These are phyloP conservation scores for Datisca glomerata DNA, from an alignment of 306 rosid species.

Conservation along the genomic window DNA sequence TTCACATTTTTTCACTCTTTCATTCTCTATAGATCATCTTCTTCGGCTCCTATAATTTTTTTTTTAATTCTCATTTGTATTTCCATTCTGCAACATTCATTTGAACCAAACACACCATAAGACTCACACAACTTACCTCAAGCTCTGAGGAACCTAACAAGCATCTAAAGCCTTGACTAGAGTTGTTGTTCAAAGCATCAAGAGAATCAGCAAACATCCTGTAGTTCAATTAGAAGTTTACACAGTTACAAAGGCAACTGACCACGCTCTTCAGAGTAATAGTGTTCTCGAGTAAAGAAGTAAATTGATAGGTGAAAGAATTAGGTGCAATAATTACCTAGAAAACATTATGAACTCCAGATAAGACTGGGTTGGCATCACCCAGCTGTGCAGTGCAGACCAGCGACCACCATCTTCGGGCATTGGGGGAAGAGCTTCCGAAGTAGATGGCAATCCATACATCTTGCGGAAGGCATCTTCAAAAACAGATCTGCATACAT, in stretches of 20 bases:
- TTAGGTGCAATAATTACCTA: conserved; percentile 34
- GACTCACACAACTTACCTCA: conserved; percentile 50
- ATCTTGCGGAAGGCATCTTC: conserved; percentile 58
- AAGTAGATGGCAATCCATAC: conserved; percentile 47
- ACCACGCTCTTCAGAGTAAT: too few relatives aligned
- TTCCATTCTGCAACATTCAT: too few relatives aligned
- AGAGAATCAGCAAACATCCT: conserved; percentile 89
- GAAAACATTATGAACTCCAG: conserved; percentile 84
- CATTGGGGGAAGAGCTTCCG: conserved; percentile 86
- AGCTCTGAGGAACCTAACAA: conserved; percentile 54
- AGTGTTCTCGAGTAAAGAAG: too few relatives aligned
- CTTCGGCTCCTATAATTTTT: too few relatives aligned
- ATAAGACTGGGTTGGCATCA: conserved; percentile 95
- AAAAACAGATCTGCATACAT: conserved; percentile 58
- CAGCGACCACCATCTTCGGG: conserved; percentile 84
- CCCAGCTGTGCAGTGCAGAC: conserved; percentile 93
- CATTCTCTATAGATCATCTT: too few relatives aligned
- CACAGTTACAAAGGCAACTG: too few relatives aligned
- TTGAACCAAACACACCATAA: too few relatives aligned
- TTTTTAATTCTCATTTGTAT: too few relatives aligned
- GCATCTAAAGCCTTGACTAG: conserved; percentile 25
- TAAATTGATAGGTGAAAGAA: too few relatives aligned
- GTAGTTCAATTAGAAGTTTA: conserved; percentile 30
- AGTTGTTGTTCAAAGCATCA: conserved; percentile 50
- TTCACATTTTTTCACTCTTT: too few relatives aligned